These are phyloP conservation scores for Colletotrichum cereale DNA, from an alignment of 2,329 filamentous ascomycete species.

Conservation along the genomic window DNA sequence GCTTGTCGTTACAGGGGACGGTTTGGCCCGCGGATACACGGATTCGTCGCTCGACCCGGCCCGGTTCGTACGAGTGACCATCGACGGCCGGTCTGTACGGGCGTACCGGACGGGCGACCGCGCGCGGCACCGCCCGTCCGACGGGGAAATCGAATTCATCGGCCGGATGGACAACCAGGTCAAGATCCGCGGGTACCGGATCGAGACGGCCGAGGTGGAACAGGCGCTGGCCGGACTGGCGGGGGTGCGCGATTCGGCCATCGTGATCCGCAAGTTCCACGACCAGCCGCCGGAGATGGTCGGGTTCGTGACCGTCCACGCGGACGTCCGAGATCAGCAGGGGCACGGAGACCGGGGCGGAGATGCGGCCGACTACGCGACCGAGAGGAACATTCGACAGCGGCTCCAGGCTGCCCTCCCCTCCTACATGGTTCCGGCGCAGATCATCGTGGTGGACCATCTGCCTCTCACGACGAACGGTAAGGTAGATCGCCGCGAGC, in stretches of 20 bases:
- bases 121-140: constrained; percentile 11
- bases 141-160: constrained; percentile 46
- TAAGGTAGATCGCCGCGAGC: constrained; percentile 43
- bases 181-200: constrained; percentile 49
- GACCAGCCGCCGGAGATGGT: constrained; percentile 10
- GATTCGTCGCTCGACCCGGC: constrained; percentile 29
- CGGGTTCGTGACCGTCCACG: background rate
- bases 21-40: constrained; percentile 44
- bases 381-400: constrained; percentile 6
- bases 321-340: background rate
- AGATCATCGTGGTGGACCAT: constrained; percentile 42
- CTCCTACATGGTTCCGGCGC: constrained; percentile 46
- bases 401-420: constrained; percentile 1
- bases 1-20: constrained; percentile 46
- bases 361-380: background rate
- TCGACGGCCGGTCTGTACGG: constrained; percentile 7
- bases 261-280: constrained; percentile 32
- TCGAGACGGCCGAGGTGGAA: constrained; percentile 48
- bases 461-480: constrained; percentile 46
- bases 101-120: constrained; percentile 48
- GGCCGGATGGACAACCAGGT: constrained; percentile 47
- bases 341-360: background rate
- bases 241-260: constrained; percentile 41
- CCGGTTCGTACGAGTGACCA: constrained; percentile 39
- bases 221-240: constrained; percentile 37